phyloP scores from a whole-genome alignment of 2,329 filamentous ascomycete genomes.

The Cryphonectria naterciae region DNA sequence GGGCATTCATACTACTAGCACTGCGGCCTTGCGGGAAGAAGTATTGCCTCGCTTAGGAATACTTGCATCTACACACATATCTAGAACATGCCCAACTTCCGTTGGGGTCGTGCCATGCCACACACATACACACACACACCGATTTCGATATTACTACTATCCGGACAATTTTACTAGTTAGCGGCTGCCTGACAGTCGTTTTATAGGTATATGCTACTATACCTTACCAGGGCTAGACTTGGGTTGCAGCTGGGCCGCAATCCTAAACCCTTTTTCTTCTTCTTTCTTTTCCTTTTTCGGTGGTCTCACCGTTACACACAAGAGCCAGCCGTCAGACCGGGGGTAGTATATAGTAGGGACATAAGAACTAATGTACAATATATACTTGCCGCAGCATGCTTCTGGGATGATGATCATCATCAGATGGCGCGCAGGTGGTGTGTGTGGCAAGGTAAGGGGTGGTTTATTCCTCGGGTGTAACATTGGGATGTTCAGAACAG shows the following conservation, averaged over 20 bases:
- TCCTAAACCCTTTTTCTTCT: background rate
- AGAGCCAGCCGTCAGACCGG: background rate
- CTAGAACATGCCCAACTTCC: background rate
- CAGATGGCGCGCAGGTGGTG: background rate
- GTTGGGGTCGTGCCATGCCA: background rate
- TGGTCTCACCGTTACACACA: conserved; percentile 5
- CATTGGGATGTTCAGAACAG: background rate
- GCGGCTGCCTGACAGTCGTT: background rate
- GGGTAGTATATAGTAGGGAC: no score
- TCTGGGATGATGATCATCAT: background rate
- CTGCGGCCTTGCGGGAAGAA: background rate
- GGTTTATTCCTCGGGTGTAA: background rate
- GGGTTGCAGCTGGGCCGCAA: conserved; percentile 10
- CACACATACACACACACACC: background rate
- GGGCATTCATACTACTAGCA: background rate
- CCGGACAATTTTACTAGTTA: background rate
- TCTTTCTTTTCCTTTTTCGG: background rate
- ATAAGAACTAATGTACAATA: background rate
- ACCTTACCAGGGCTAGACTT: background rate
- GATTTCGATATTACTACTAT: background rate
- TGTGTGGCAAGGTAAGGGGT: background rate
- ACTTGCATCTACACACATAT: background rate
- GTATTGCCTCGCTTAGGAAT: background rate
- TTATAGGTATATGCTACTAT: background rate
- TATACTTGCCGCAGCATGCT: background rate